A percentile compares a stretch with the other conserved stretches of the same genome.
Conservation (phyloP, 352 stramenopile genomes). For the Globisporangium rhizosaccharum region DNA sequence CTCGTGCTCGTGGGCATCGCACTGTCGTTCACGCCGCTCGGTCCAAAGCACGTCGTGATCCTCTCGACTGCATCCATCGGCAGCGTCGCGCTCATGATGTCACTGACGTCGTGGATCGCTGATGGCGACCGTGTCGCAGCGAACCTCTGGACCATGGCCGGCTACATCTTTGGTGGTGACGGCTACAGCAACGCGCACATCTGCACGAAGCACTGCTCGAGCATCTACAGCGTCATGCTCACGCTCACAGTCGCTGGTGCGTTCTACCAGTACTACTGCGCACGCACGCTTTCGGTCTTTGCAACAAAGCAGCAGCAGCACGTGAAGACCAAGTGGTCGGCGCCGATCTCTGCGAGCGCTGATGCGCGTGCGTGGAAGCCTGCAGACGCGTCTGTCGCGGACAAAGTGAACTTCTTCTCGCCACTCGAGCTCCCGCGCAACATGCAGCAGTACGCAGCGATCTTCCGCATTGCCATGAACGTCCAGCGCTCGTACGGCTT, state of each 20-base stretch:
- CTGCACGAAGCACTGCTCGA: constrained; percentile 49
- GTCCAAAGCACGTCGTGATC: constrained; percentile 61
- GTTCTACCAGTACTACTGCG: constrained; percentile 42
- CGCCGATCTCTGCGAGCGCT: constrained; percentile 67
- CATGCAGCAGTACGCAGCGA: constrained; percentile 82
- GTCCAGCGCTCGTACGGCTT: constrained; percentile 85
- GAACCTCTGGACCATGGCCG: constrained; percentile 65
- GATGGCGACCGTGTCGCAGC: constrained; percentile 41
- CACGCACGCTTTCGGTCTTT: constrained; percentile 26
- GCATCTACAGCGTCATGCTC: constrained; percentile 56
- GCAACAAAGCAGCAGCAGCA: constrained; percentile 19
- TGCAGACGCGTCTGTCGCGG: constrained; percentile 19
- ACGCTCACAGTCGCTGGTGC: constrained; percentile 32
- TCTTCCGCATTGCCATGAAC: constrained; percentile 80
- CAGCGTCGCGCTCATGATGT: constrained; percentile 56
- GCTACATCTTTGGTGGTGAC: constrained; percentile 57
- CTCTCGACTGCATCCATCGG: constrained; percentile 63
- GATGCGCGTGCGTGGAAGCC: constrained; percentile 70
- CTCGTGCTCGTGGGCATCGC: constrained; percentile 38
- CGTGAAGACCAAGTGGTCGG: constrained; percentile 1
- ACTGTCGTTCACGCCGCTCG: constrained; percentile 31
- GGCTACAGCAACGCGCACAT: constrained; percentile 37
- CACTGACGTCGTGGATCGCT: constrained; percentile 67
- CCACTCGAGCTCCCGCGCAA: constrained; percentile 56
- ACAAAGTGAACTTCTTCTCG: constrained; percentile 82